Base-by-base conservation (phyloP, 139 green algal species). In the Haematococcus lacustris region DNA sequence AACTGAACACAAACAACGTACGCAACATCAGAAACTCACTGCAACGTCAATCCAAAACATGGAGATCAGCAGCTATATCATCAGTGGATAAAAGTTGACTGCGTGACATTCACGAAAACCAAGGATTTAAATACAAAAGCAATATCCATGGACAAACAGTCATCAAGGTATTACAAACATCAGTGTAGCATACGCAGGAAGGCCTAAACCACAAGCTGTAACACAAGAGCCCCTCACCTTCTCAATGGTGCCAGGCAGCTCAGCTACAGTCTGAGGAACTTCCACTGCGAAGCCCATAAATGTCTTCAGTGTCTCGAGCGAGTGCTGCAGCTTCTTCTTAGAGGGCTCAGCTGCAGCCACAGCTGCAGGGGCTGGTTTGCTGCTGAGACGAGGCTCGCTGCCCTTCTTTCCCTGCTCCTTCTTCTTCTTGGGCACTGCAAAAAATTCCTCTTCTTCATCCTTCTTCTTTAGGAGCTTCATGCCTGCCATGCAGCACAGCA, bases 251-350 rank as follows among this genome's bases (percentile, higher is more conserved):
- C 62, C 69, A 30, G 75, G 59, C 30, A 85, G 60, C 62, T 70
- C 79, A 33, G 62, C 57, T 1, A 72, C 75, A 39, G 61, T 82
- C 13, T 80, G 70, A 1, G 79, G 79, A 25, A 80, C 75, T 43
- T 85, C 79, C 28, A 85, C 34, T 34, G 30, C 37, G 23, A 81
- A 68, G 62, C 63, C 57, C 75, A 85, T 77, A 72, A 85, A 85
- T 7, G 74, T 75, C 75, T 85, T 79, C 26, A 85, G 72, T 34
- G 72, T 74, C 38, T 85, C 79, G 35, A 85, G 68, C 40, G 73
- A 59, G 79, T 81, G 75, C 68, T 79, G 77, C 26, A 85, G 71
- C 75, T 85, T 85, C 53, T 75, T 68, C 75, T 81, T 81, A 23
- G 68, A 4, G 0, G 75, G 62, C 70, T 80, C 75, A 1, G 63